phyloP scores from a whole-genome alignment of 1,284 basidiomycete genomes.

The Microbotryum saponariae region DNA sequence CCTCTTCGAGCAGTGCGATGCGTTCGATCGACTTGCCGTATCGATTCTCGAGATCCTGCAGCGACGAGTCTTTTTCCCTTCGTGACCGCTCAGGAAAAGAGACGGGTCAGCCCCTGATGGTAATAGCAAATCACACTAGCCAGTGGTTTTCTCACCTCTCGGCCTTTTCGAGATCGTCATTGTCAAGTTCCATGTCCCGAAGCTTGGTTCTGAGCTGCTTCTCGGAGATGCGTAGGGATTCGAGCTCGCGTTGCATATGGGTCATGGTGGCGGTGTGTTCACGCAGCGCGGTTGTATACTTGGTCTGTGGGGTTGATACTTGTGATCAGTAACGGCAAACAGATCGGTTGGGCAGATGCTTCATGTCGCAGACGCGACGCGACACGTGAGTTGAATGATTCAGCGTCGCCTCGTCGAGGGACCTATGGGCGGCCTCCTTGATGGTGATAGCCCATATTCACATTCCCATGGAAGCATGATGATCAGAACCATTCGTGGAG shows the following conservation, averaged over 20 bases:
- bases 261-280: constrained; percentile 78
- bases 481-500: background rate
- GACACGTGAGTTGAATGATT: no score
- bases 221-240: constrained; percentile 42
- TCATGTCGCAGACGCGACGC: no score
- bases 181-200: constrained; percentile 83
- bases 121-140: no score
- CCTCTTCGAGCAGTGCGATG: constrained; percentile 93
- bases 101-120: background rate
- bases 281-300: constrained; percentile 81
- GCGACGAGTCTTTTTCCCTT: constrained; percentile 43
- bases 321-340: background rate
- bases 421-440: no score
- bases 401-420: no score
- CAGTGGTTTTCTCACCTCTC: constrained; percentile 19
- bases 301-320: constrained; percentile 49
- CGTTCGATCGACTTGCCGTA: constrained; percentile 89
- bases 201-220: constrained; percentile 26
- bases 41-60: constrained; percentile 74
- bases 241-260: constrained; percentile 79
- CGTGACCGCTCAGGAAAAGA: background rate
- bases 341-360: no score
- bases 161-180: constrained; percentile 73
- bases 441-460: background rate
- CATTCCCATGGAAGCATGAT: no score